Evolutionary conservation across 768 basidiomycete genomes (phyloP).

Genomic region (Suillus hirtellus): DNA sequence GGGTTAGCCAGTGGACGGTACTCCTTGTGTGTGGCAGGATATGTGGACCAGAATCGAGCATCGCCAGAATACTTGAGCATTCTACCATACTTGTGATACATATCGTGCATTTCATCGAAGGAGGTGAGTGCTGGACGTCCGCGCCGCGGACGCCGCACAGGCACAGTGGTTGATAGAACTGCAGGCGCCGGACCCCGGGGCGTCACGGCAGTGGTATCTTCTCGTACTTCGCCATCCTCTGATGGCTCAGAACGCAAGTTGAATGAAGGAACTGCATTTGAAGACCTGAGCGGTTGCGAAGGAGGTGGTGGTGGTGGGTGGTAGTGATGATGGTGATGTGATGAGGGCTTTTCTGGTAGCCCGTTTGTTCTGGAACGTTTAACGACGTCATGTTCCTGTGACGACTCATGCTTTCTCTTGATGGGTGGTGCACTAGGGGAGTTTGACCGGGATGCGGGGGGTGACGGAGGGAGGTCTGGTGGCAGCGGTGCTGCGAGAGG

Average conservation of each 20-base stretch:
- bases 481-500: constrained; percentile 42
- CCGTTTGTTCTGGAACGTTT: constrained; percentile 34
- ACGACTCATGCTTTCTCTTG: constrained; percentile 41
- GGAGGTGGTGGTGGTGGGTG: constrained; percentile 28
- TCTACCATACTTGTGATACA: constrained; percentile 69
- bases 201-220: constrained; percentile 33
- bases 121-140: constrained; percentile 49
- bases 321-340: constrained; percentile 27
- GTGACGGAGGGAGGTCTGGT: constrained; percentile 45
- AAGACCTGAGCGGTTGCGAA: constrained; percentile 21
- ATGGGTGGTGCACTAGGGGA: constrained; percentile 37
- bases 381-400: constrained; percentile 26
- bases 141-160: constrained; percentile 67
- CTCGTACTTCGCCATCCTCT: constrained; percentile 50
- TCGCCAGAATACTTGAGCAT: constrained; percentile 84
- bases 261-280: constrained; percentile 24
- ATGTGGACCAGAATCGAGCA: constrained; percentile 75
- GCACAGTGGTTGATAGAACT: constrained; percentile 42
- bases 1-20: constrained; percentile 64
- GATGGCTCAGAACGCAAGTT: constrained; percentile 40
- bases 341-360: constrained; percentile 27
- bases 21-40: constrained; percentile 61
- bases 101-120: constrained; percentile 64
- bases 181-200: constrained; percentile 29
- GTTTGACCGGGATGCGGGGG: constrained; percentile 44